Evolutionary conservation across 441 rosid species (phyloP), one percentile per base, ranked within the genome.

Genomic region (Jatropha podagrica): DNA sequence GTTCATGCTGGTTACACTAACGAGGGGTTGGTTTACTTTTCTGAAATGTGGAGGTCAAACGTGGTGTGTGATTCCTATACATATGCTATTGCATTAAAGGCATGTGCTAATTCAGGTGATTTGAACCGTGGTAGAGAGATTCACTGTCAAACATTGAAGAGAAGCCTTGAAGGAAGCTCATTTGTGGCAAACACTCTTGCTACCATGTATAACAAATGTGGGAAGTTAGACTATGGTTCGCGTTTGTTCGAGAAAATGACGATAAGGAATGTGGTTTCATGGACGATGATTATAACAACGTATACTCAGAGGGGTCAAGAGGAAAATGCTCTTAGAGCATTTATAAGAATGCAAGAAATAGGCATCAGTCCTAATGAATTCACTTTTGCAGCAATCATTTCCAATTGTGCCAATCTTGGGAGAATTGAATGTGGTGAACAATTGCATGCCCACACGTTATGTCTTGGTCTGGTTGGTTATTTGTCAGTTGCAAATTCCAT

Each of bases 191-290:
- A 95, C 73, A 87, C 95, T 60, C 90, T 95, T 42, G 84, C 83
- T 40, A 86, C 90, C 2, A 85, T 95, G 92, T 95, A 92, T 61
- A 91, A 85, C 74, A 89, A 91, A 81, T 93, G 99, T 80, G 96
- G 97, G 68, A 90, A 87, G 77, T 71, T 92, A 80, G 86, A 82
- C 46, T 86, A 86, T 59, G 93, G 95, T 52, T 79, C 83, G 68
- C 69, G 68, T 72, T 82, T 92, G 83, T 90, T 93, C 63, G 90
- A 86, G 61, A 89, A 72, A 56, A 95, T 95, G 94, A 82, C 71
- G 56, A 76, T 42, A n/a, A 85, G 40, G 55, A 92, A 92, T 85
- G 97, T 95, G 77, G 86, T 90, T 88, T 91, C 97, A 0, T 95
- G 98, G 98, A 95, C 99, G 23, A 78, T 82, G 20, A 71, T 87